phyloP scores from a whole-genome alignment of 2,329 filamentous ascomycete genomes.

The Penicillium capsulatum region DNA sequence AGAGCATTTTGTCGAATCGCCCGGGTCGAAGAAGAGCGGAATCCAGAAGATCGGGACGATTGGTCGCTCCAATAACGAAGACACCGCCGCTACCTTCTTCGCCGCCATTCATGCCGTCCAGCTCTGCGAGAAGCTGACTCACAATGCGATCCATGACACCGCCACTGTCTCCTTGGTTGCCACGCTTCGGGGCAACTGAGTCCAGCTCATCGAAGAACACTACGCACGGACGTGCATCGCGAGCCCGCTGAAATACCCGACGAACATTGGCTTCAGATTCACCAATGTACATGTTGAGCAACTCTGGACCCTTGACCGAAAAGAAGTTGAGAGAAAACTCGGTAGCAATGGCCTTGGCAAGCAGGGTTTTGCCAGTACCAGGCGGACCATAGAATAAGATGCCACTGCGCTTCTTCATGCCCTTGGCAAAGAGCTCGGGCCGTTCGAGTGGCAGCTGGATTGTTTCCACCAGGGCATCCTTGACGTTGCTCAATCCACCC shows the following conservation, averaged over 20 bases:
- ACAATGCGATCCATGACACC: slow-evolving; percentile 99
- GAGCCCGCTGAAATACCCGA: slow-evolving; percentile 98
- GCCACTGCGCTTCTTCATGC: slow-evolving; percentile 98
- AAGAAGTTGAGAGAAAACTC: slow-evolving; percentile 99
- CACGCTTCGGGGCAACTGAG: slow-evolving; percentile 91
- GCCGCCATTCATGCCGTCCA: slow-evolving; percentile 96
- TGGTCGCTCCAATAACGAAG: slow-evolving; percentile 95
- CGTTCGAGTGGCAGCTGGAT: slow-evolving; percentile 89
- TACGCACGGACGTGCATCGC: slow-evolving; percentile 92
- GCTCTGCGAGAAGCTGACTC: slow-evolving; percentile 85
- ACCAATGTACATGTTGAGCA: slow-evolving; percentile 99
- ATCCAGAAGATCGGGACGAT: slow-evolving; percentile 87
- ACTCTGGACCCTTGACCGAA: slow-evolving; percentile 95
- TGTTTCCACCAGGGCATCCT: slow-evolving; percentile 94
- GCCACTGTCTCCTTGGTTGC: slow-evolving; percentile 94
- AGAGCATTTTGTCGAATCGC: slow-evolving; percentile 97
- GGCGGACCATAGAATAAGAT: slow-evolving; percentile 98
- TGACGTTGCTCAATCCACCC: slow-evolving; percentile 86
- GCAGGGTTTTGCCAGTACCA: slow-evolving; percentile 98
- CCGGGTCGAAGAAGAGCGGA: slow-evolving; percentile 84
- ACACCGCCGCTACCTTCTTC: slow-evolving; percentile 76
- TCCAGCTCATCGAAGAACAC: slow-evolving; percentile 99
- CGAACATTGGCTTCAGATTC: slow-evolving; percentile 99
- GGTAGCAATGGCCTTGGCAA: slow-evolving; percentile 98
- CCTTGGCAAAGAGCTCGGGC: slow-evolving; percentile 91